Base-by-base conservation (phyloP, 495 filamentous ascomycete genomes). In the Lasiosphaeria ovina region DNA sequence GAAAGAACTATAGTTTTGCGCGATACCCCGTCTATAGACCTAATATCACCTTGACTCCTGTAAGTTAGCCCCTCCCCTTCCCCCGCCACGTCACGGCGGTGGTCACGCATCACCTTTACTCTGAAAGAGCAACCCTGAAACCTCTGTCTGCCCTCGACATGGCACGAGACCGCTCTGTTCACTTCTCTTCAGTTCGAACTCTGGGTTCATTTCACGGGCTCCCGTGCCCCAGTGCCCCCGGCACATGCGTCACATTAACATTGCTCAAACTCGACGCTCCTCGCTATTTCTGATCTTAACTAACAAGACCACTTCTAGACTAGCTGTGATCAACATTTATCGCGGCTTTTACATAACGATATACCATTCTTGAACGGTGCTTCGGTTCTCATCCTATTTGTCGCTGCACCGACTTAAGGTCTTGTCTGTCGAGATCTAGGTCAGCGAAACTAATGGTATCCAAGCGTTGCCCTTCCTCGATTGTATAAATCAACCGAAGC, bases 1-100 rank as follows among this genome's bases (percentile, higher is more conserved):
- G 35, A 35, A 58, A 54, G 34, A 69, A 65, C 57, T 77, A 76
- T 73, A 75, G 48, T 50, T 63, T 64, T 64, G 54, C 62, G 66
- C 69, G 71, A 75, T 75, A 76, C 72, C 75, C 72, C 57, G 38
- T 65, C 54, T 59, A 71, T 75, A 77, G 75, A 76, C 60, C 53
- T 77, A 66, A 70, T 70, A 64, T 55, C 59, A 62, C 51, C 52
- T 40, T 6, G 59, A 35, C 57, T 62, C 60, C 65, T 57, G 72
- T 75, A 55, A 72, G 71, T 73, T 42, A 56, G 34, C 33, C 36
- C n/a, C 32, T 51, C 14, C 3, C 3, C 36, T 48, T 31, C 44
- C 56, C 49, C 24, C 24, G 24, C 24, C 24, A 24, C 24, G 24
- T 24, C 24, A 24, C 24, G 24, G 24, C 47, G 16, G 32, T 32